Percentiles rank a stretch among this genome's conserved stretches.
These are phyloP conservation scores for Datisca glomerata DNA, from an alignment of 306 rosid genomes.

Conservation along the genomic window DNA sequence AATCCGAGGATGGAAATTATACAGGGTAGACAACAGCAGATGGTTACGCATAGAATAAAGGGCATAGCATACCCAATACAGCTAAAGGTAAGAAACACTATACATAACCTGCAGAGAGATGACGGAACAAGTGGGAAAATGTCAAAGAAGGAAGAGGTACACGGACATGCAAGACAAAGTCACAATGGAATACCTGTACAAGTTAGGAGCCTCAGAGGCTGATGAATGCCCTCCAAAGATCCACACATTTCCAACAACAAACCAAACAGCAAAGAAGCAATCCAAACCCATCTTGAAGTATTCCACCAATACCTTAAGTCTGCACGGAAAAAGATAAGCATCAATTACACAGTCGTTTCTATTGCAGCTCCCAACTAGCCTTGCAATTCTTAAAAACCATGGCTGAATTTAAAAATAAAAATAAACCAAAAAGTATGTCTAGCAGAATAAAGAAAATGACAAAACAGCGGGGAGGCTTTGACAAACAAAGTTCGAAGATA, in stretches of 20 bases:
- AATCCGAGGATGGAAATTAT: constrained; percentile 89
- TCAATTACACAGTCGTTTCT: too few species aligned
- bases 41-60: constrained; percentile 92
- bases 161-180: neutral
- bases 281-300: constrained; percentile 88
- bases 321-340: constrained; percentile 33
- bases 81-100: constrained; percentile 89
- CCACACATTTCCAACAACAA: constrained; percentile 97
- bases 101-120: constrained; percentile 69
- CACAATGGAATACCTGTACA: constrained; percentile 62
- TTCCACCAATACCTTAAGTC: constrained; percentile 67
- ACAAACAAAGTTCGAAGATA: too few species aligned
- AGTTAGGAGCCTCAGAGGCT: constrained; percentile 61
- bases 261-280: constrained; percentile 98
- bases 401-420: too few species aligned
- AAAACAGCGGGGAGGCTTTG: too few species aligned
- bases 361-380: too few species aligned
- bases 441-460: too few species aligned
- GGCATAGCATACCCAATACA: constrained; percentile 99
- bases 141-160: neutral
- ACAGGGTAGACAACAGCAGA: constrained; percentile 97
- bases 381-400: too few species aligned
- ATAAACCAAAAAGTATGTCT: too few species aligned
- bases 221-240: constrained; percentile 90
- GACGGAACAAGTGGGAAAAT: constrained; percentile 8